Conservation (phyloP, 257 asterid species). For the Agastache rugosa region DNA sequence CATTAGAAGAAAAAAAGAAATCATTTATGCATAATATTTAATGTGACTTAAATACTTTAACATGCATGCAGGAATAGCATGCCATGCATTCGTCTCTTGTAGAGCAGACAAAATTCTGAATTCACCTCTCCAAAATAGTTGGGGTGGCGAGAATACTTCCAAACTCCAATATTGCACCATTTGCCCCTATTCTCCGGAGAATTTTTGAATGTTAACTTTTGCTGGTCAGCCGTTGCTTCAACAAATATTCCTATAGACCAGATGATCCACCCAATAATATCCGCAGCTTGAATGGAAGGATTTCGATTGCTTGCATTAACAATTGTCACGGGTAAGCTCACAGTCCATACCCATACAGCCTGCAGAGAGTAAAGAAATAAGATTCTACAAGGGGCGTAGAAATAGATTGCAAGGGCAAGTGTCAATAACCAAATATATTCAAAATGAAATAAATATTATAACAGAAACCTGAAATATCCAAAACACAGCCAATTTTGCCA, state of each 20-base stretch:
- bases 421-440: not conserved
- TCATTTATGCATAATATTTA: not conserved
- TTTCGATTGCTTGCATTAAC: conserved; percentile 75
- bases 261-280: conserved; percentile 87
- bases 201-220: conserved; percentile 74
- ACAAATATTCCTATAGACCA: conserved; percentile 66
- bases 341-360: conserved; percentile 99
- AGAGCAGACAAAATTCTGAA: not conserved
- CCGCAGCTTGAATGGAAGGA: conserved; percentile 71
- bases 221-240: conserved; percentile 93
- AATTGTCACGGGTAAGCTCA: conserved; percentile 90
- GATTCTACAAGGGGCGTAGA: not conserved
- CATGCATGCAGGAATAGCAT: not conserved
- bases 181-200: conserved; percentile 75
- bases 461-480: conserved; percentile 83
- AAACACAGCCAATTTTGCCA: conserved; percentile 79
- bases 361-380: conserved; percentile 34
- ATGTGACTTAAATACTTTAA: not conserved
- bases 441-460: conserved; percentile 8
- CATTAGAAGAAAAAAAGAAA: conserved; percentile 3
- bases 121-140: conserved; percentile 96
- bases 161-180: conserved; percentile 84
- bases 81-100: not conserved
- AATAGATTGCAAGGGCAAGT: not conserved
- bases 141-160: conserved; percentile 99